Evolutionary conservation across 2,329 filamentous ascomycete genomes (phyloP).

Genomic region (Neopestalotiopsis sp.): DNA sequence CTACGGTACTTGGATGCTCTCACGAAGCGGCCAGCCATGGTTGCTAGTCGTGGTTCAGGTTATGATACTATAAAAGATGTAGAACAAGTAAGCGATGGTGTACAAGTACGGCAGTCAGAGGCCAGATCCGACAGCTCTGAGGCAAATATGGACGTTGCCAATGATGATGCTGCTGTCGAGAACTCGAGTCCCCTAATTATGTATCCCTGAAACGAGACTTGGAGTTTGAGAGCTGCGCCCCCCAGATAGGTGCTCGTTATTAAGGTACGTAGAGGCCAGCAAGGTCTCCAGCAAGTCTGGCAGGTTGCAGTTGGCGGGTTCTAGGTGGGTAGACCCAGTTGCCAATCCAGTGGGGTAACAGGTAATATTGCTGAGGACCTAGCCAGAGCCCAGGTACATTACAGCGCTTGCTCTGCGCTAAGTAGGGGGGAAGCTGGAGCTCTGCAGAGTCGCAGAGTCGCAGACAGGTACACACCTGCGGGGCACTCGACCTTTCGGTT

Average conservation of each 20-base stretch:
- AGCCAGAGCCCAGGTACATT: conserved; percentile 1
- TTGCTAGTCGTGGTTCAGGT: conserved; percentile 19
- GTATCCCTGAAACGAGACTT: conserved; percentile 1
- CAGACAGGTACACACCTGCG: not conserved
- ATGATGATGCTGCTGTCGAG: not conserved
- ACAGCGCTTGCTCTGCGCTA: not conserved
- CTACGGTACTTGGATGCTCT: conserved; percentile 72
- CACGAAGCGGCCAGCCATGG: conserved; percentile 69
- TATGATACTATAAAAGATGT: conserved; percentile 16
- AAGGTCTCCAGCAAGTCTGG: not conserved
- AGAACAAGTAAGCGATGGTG: conserved; percentile 8
- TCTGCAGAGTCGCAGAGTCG: not conserved
- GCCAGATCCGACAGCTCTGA: not conserved
- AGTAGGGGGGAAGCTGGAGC: not conserved
- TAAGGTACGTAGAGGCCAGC: no score
- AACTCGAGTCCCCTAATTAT: conserved; percentile 1
- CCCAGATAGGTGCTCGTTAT: not conserved
- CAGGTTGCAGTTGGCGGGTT: conserved; percentile 7
- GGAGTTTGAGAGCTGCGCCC: conserved; percentile 1
- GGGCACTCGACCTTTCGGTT: not conserved
- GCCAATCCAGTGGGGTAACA: conserved; percentile 12
- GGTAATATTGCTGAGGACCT: conserved; percentile 10
- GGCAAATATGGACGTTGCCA: not conserved
- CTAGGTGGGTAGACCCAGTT: not conserved
- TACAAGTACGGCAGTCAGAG: not conserved